Base-by-base conservation (phyloP, 139 green algal genomes). In the Chlamydomonas incerta region DNA sequence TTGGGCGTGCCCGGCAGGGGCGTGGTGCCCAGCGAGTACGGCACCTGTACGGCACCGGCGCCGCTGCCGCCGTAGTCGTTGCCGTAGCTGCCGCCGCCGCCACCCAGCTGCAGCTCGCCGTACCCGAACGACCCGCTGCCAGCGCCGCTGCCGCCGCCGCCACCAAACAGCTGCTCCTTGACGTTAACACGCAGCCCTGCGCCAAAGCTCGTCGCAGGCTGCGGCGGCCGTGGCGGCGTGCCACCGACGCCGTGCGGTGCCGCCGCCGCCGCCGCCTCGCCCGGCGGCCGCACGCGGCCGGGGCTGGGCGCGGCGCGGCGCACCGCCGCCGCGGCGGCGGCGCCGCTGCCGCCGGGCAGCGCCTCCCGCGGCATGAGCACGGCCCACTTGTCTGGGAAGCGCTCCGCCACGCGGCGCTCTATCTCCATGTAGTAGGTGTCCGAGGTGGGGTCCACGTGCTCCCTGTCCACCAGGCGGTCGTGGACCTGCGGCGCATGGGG, bases 341-440 rank as follows among this genome's bases (percentile, higher is more conserved):
- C 55, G 47, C 63, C 77, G 63, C 77, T 74, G 41, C 77, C 77
- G 13, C 82, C 37, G 20, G 55, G 50, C 73, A 63, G 65, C 52
- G 73, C 50, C 33, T 83, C 58, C 34, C 62, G 71, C 41, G 41
- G 41, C 57, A 69, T 58, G 21, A 24, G 29, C 31, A 9, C 1
- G 10, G 65, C 57, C 80, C 88, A 91, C 35, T 66, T 77, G 24
- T 89, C 82, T 1, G 90, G 90, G 73, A 92, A 93, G 21, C 79
- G 71, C 41, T 57, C 77, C 31, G 85, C 66, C 33, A 92, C 88
- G 14, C 60, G 75, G 15, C 55, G 50, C 74, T 92, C 88, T 29
- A 93, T 90, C 72, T 91, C 80, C 62, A 69, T 73, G 70, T 91
- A 93, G 88, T 93, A 93, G 41, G 57, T 21, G 13, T 89, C 80